phyloP scores from a whole-genome alignment of 352 stramenopile genomes.

The Phytophthora niederhauseri region DNA sequence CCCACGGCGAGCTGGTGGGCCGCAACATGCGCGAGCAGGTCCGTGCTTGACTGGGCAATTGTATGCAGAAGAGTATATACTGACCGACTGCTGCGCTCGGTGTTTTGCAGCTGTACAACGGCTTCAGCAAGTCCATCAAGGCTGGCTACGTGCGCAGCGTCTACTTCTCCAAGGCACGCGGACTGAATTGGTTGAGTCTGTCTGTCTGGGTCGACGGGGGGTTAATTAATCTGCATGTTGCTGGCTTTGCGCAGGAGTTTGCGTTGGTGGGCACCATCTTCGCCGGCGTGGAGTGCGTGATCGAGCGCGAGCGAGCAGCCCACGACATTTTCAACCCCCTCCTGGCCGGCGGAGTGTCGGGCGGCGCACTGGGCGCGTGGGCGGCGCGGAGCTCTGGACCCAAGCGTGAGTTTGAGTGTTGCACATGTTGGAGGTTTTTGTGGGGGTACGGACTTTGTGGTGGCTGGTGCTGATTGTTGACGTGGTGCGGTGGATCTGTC shows the following conservation, averaged over 20 bases:
- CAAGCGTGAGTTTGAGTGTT: slow-evolving; percentile 49
- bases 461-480: background rate
- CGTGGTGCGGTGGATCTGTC: slow-evolving; percentile 11
- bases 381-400: slow-evolving; percentile 64
- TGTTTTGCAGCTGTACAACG: slow-evolving; percentile 71
- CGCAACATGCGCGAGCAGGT: slow-evolving; percentile 89
- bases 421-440: background rate
- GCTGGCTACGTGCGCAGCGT: slow-evolving; percentile 80
- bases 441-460: background rate
- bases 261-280: slow-evolving; percentile 82
- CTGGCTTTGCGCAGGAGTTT: slow-evolving; percentile 65
- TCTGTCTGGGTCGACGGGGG: background rate
- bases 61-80: background rate
- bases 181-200: background rate
- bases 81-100: slow-evolving; percentile 3
- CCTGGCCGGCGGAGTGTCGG: slow-evolving; percentile 71
- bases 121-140: slow-evolving; percentile 84
- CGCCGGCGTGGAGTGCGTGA: slow-evolving; percentile 80
- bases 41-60: background rate
- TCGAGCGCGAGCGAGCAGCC: slow-evolving; percentile 80
- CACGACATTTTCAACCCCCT: slow-evolving; percentile 84
- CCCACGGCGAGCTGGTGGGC: slow-evolving; percentile 84
- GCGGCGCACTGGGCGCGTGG: slow-evolving; percentile 70
- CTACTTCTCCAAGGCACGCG: slow-evolving; percentile 83
- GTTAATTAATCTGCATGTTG: background rate